Percentiles rank a stretch among this genome's conserved stretches.
Conservation (phyloP, 2,329 filamentous ascomycete species). For the Monosporascus sp. region DNA sequence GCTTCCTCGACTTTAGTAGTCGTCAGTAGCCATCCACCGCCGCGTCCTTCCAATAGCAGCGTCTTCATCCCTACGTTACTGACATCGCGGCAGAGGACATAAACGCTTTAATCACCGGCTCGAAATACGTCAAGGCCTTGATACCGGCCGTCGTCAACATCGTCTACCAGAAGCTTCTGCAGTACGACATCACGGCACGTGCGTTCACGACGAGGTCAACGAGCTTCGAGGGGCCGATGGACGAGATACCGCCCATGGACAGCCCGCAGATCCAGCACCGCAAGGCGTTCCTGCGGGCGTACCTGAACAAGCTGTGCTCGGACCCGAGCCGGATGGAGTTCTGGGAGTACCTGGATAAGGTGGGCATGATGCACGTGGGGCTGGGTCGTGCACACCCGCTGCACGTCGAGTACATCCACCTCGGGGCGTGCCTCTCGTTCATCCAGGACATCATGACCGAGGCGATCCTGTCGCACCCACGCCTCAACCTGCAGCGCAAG, state of each 20-base stretch:
- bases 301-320: conserved; percentile 67
- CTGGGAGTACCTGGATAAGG: conserved; percentile 80
- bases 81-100: conserved; percentile 54
- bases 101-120: conserved; percentile 61
- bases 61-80: conserved; percentile 5
- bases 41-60: not conserved
- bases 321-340: conserved; percentile 72
- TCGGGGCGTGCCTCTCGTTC: conserved; percentile 65
- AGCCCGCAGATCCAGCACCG: conserved; percentile 70
- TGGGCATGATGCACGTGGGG: conserved; percentile 79
- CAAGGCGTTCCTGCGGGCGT: conserved; percentile 74
- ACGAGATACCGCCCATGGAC: conserved; percentile 58
- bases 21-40: conserved; percentile 40
- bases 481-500: conserved; percentile 61
- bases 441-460: conserved; percentile 75
- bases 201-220: conserved; percentile 62
- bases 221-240: conserved; percentile 61
- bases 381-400: conserved; percentile 65
- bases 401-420: conserved; percentile 76
- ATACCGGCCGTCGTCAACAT: conserved; percentile 81
- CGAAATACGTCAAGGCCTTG: conserved; percentile 74
- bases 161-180: conserved; percentile 74
- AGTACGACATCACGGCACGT: conserved; percentile 76
- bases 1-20: conserved; percentile 69
- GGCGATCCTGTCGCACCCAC: conserved; percentile 67